These are phyloP conservation scores for Penicillium parvum DNA, from an alignment of 495 filamentous ascomycete species.

Conservation along the genomic window DNA sequence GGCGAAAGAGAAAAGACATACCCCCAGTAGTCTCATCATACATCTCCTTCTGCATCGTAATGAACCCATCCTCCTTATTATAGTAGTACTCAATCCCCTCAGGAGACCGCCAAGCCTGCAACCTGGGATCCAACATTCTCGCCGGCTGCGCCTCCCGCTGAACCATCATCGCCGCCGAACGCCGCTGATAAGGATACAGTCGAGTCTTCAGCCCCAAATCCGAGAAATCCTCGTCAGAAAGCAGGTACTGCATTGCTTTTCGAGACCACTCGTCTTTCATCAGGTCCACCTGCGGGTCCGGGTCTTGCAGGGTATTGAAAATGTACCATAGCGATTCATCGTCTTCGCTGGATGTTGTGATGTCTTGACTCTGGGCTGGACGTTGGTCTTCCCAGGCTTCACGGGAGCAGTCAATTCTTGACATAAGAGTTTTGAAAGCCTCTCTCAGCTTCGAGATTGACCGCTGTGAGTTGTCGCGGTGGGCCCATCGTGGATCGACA, in stretches of 20 bases:
- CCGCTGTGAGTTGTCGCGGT: constrained; percentile 45
- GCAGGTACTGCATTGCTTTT: constrained; percentile 58
- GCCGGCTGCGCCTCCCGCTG: constrained; percentile 69
- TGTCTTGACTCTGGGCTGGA: background rate
- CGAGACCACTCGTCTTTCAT: constrained; percentile 54
- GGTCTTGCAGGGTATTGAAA: constrained; percentile 81
- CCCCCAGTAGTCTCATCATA: constrained; percentile 79
- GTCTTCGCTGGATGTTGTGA: constrained; percentile 23
- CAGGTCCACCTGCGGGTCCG: constrained; percentile 49
- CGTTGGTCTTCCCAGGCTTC: constrained; percentile 53
- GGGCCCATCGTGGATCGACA: constrained; percentile 63
- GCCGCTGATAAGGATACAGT: constrained; percentile 75
- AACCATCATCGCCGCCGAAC: constrained; percentile 80
- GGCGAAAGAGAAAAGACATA: constrained; percentile 9
- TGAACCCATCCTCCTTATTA: constrained; percentile 57
- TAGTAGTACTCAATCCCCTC: constrained; percentile 64
- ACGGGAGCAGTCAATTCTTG: constrained; percentile 51
- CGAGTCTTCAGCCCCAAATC: constrained; percentile 60
- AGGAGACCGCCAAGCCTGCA: constrained; percentile 55
- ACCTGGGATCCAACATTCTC: constrained; percentile 67
- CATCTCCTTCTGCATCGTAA: constrained; percentile 57
- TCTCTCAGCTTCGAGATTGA: constrained; percentile 38
- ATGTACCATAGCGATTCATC: constrained; percentile 70
- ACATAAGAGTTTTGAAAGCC: constrained; percentile 48
- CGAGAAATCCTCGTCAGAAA: constrained; percentile 37